Base-by-base conservation (phyloP, 179 eudicot genomes). In the Sideroxylon spinosum region DNA sequence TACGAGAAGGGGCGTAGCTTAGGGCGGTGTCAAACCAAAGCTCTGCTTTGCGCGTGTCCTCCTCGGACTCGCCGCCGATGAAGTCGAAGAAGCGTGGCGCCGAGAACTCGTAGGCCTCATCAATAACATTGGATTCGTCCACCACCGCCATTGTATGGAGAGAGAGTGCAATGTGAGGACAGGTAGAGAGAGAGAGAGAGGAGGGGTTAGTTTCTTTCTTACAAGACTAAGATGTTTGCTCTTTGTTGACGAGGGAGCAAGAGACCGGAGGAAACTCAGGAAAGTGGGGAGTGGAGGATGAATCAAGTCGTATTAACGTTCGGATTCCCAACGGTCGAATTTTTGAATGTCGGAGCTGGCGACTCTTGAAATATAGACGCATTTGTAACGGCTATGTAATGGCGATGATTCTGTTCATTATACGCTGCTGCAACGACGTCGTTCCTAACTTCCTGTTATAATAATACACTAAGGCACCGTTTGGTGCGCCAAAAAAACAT, bases 1-100 rank as follows among this genome's bases (percentile, higher is more conserved):
- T 87, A 95, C 98, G 98, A 11, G 97, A 95, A 62, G 98, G 98
- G 61, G 97, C 97, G 67, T 88, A 73, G 76, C 90, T 85, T 29
- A 85, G 85, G 56, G 92, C 84, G 10, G 87, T 84, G 25, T 93
- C 93, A 59, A 95, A 95, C 98, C 98, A 95, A 37, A 86, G 92
- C 88, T 95, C 91, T 0, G 98, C 97, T 7, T 57, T 77, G n/a
- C 76, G 85, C 44, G 74, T 81, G 11, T 91, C 97, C 7, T 86
- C 89, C 26, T 86, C 83, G 1, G 91, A 81, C 78, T 94, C 98
- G 19, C 89, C 97, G 10, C 65, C 32, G 66, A 87, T 81, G 85
- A 95, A 95, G 37, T 95, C 98, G 32, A 85, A 93, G 73, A 90
- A 95, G 25, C 81, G 81, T 0, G 98, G 97, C 0, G 98, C 98